These are phyloP conservation scores for Neostapfia colusana DNA, from an alignment of 176 grass and related monocot genomes.

Conservation along the genomic window DNA sequence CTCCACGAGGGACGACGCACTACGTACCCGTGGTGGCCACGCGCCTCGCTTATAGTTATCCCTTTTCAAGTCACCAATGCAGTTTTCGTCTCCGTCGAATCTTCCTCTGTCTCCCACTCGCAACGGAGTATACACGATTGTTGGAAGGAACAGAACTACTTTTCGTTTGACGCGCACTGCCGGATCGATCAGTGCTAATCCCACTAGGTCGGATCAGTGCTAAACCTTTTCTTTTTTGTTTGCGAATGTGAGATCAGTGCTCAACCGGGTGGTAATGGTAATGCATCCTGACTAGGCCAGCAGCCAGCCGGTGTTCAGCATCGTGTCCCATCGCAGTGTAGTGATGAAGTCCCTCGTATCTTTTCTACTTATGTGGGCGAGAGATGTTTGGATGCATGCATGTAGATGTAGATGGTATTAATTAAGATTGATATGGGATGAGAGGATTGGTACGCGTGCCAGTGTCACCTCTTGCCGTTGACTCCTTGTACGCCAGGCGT, in stretches of 20 bases:
- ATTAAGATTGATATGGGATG: too few species aligned
- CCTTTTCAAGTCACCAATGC: not conserved
- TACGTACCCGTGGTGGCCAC: constrained; percentile 74
- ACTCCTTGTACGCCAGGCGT: not conserved
- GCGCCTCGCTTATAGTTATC: constrained; percentile 33
- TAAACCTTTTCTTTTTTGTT: not conserved
- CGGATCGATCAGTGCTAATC: too few species aligned
- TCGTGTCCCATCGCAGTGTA: too few species aligned
- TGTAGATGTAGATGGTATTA: too few species aligned
- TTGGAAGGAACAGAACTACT: not conserved
- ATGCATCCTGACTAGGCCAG: constrained; percentile 12
- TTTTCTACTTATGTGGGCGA: not conserved
- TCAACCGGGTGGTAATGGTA: constrained; percentile 9
- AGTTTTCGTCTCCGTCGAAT: not conserved
- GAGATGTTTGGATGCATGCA: not conserved
- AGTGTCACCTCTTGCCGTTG: not conserved
- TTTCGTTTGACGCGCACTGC: too few species aligned
- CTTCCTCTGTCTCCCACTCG: not conserved
- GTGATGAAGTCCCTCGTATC: not conserved
- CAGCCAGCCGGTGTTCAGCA: too few species aligned
- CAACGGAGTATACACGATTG: not conserved
- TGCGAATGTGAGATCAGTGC: not conserved
- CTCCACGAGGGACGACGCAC: constrained; percentile 17
- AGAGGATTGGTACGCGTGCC: not conserved
- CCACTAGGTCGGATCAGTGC: not conserved